Conservation (phyloP, 2,329 filamentous ascomycete species). For the Albophoma yamanashiensis region DNA sequence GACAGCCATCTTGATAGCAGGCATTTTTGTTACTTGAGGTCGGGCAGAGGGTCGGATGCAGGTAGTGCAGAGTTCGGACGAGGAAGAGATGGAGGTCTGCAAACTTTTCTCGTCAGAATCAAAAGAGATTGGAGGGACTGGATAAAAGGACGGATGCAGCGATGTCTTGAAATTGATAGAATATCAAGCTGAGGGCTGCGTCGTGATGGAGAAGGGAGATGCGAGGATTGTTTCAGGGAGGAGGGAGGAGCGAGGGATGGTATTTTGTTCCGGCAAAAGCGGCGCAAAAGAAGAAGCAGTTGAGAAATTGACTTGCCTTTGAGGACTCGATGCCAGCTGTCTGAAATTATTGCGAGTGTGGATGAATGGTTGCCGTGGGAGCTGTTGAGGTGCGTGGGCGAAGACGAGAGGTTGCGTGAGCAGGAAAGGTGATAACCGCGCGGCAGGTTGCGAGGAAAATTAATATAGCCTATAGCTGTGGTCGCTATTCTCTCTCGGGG, state of each 20-base stretch:
- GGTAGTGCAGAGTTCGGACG: background rate
- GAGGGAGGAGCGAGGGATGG: background rate
- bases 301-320: background rate
- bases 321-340: background rate
- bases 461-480: background rate
- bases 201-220: background rate
- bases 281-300: background rate
- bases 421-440: background rate
- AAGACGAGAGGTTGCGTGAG: background rate
- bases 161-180: background rate
- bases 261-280: background rate
- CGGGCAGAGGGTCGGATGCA: background rate
- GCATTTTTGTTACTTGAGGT: constrained; percentile 11
- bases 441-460: background rate
- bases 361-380: background rate
- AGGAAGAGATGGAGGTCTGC: background rate
- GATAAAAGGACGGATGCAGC: background rate
- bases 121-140: background rate
- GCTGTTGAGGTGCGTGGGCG: background rate
- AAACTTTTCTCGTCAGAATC: background rate
- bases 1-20: constrained; percentile 16
- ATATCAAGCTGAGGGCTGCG: background rate
- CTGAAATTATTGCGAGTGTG: background rate
- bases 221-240: background rate
- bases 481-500: background rate